Conservation (phyloP, 305 asterid species). For the Withania somnifera region DNA sequence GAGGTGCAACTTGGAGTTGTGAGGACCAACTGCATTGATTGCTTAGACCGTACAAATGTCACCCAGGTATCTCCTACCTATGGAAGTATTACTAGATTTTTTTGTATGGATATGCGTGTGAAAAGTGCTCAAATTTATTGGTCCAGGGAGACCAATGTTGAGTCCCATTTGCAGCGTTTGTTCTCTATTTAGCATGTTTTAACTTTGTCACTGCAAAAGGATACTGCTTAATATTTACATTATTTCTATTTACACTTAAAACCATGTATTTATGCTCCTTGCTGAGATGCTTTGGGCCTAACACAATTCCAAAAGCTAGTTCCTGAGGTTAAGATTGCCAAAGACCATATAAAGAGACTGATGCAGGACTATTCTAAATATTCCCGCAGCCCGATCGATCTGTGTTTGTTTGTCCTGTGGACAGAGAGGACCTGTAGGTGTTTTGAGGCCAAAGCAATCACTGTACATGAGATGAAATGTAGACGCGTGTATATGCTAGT, state of each 20-base stretch:
- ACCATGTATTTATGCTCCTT: neutral
- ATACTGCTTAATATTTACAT: neutral
- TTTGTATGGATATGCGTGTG: neutral
- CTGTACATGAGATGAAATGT: neutral
- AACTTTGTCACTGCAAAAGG: neutral
- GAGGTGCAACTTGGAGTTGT: conserved; percentile 87
- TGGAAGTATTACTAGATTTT: neutral
- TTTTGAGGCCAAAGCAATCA: neutral
- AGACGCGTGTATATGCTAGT: neutral
- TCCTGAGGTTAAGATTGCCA: neutral
- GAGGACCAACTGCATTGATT: conserved; percentile 97
- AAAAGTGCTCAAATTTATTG: neutral
- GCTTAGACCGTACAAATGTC: conserved; percentile 99
- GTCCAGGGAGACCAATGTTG: neutral
- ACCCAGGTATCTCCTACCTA: conserved; percentile 57
- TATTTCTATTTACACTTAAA: neutral
- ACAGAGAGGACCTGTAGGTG: neutral
- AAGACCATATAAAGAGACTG: too few species aligned
- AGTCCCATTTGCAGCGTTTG: neutral
- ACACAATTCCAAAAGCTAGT: neutral
- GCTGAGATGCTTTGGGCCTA: neutral
- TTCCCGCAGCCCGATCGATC: too few species aligned
- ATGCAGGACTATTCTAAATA: too few species aligned
- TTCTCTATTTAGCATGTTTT: neutral
- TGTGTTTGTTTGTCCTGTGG: neutral